Percentiles rank a stretch among this genome's conserved stretches.
These are phyloP conservation scores for Acer campestre DNA, from an alignment of 345 rosid species.

Conservation along the genomic window DNA sequence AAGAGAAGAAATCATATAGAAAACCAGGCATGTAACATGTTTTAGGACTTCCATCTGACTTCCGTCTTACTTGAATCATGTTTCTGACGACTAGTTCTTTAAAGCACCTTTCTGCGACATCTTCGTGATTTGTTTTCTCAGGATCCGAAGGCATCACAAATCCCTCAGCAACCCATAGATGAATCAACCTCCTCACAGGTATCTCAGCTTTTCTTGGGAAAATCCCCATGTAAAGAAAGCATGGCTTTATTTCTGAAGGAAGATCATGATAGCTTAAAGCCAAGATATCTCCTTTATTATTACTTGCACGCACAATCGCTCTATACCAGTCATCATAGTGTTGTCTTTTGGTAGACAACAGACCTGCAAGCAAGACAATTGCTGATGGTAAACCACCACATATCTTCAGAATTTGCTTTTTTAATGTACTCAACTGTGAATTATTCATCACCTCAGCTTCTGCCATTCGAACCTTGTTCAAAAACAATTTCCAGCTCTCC, in stretches of 20 bases:
- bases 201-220: slow-evolving; percentile 35
- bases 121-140: slow-evolving; percentile 8
- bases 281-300: neutral
- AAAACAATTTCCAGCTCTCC: slow-evolving; percentile 3
- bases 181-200: slow-evolving; percentile 42
- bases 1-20: slow-evolving; percentile 22
- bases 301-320: neutral
- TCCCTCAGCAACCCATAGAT: slow-evolving; percentile 45
- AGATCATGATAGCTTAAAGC: slow-evolving; percentile 27
- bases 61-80: slow-evolving; percentile 40
- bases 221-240: slow-evolving; percentile 37
- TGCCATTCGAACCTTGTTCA: neutral
- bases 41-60: slow-evolving; percentile 40
- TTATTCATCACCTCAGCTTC: neutral
- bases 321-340: neutral
- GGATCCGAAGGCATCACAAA: neutral
- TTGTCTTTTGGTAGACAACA: neutral
- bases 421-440: neutral
- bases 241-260: slow-evolving; percentile 19
- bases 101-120: slow-evolving; percentile 18
- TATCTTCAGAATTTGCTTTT: neutral
- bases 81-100: slow-evolving; percentile 24
- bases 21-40: slow-evolving; percentile 20
- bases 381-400: neutral
- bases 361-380: neutral